Evolutionary conservation across 164 flowering plant genomes (phyloP).

Genomic region (Stephania yunnanensis): DNA sequence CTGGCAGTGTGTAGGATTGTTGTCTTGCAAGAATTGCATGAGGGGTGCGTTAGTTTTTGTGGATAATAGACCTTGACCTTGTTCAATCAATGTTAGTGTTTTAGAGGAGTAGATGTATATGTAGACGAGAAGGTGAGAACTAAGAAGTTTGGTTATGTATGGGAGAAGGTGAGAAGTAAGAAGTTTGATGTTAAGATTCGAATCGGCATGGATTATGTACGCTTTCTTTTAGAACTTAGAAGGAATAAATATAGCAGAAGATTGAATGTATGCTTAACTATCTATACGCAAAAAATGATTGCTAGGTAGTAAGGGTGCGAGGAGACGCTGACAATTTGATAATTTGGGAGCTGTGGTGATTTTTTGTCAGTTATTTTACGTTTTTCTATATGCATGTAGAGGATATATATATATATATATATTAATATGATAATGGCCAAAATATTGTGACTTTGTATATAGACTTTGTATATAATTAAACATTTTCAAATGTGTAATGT

Average conservation of each 20-base stretch:
- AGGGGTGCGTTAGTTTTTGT: background rate
- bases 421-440: too few relatives aligned
- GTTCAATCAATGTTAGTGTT: background rate
- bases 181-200: background rate
- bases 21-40: slow-evolving; percentile 1
- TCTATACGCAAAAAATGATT: too few relatives aligned
- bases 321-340: too few relatives aligned
- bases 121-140: background rate
- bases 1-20: slow-evolving; percentile 6
- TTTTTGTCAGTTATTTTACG: too few relatives aligned
- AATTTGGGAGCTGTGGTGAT: too few relatives aligned
- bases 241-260: too few relatives aligned
- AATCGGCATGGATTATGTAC: background rate
- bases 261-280: too few relatives aligned
- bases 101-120: background rate
- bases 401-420: too few relatives aligned
- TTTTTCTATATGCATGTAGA: too few relatives aligned
- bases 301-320: too few relatives aligned
- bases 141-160: background rate
- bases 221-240: too few relatives aligned
- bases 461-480: background rate
- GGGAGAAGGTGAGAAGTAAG: background rate
- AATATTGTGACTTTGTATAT: background rate
- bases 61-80: background rate
- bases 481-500: background rate